Conservation (phyloP, 768 basidiomycete genomes). For the Lactifluus pinguis region DNA sequence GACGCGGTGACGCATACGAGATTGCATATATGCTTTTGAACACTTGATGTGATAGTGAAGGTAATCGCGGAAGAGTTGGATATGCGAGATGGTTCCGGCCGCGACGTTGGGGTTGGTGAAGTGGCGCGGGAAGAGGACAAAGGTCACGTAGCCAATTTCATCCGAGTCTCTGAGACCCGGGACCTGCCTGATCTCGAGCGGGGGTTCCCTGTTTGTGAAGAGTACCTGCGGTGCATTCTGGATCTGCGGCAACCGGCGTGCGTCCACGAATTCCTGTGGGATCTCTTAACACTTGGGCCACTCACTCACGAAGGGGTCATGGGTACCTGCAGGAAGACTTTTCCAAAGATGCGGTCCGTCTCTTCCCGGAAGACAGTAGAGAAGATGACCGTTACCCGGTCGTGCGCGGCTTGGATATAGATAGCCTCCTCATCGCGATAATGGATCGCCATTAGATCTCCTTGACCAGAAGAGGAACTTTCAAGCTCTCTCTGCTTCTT, state of each 20-base stretch:
- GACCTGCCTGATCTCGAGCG: constrained; percentile 89
- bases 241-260: constrained; percentile 83
- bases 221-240: constrained; percentile 97
- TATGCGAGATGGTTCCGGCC: constrained; percentile 79
- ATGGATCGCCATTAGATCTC: constrained; percentile 85
- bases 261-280: constrained; percentile 93
- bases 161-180: constrained; percentile 64
- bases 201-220: constrained; percentile 90
- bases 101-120: constrained; percentile 66
- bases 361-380: constrained; percentile 96
- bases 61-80: constrained; percentile 96
- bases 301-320: constrained; percentile 2
- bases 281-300: neutral
- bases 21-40: constrained; percentile 99
- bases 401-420: constrained; percentile 85
- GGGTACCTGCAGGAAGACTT: constrained; percentile 90
- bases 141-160: constrained; percentile 36
- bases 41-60: constrained; percentile 99
- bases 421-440: constrained; percentile 98
- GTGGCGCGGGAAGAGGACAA: constrained; percentile 89
- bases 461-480: constrained; percentile 51
- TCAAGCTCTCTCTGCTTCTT: constrained; percentile 77
- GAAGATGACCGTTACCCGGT: constrained; percentile 97
- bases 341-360: constrained; percentile 93
- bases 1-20: constrained; percentile 88